These are phyloP conservation scores for Backusella macrospora DNA, from an alignment of 192 early-diverging fungal species.

Conservation along the genomic window DNA sequence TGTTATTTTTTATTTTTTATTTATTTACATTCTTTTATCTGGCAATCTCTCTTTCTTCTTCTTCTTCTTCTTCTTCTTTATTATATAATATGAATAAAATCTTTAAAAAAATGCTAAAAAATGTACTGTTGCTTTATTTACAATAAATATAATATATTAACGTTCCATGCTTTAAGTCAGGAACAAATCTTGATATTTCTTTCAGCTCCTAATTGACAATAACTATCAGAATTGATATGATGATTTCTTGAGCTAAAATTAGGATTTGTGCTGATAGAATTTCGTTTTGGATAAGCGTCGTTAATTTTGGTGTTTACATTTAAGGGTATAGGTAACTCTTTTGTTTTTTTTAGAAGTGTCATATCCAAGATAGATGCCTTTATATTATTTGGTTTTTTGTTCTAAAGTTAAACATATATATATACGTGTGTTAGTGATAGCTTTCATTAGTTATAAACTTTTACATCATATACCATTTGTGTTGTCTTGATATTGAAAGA, in stretches of 20 bases:
- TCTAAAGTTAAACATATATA: neutral
- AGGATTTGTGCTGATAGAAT: neutral
- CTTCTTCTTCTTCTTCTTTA: too few species aligned
- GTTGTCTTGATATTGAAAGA: too few species aligned
- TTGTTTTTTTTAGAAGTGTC: neutral
- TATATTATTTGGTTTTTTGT: neutral
- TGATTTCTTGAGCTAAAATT: neutral
- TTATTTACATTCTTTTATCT: too few species aligned
- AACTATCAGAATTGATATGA: neutral
- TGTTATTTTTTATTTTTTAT: too few species aligned
- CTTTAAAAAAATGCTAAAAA: neutral
- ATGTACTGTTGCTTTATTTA: neutral
- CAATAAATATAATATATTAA: neutral
- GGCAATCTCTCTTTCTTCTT: too few species aligned
- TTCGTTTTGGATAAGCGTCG: neutral
- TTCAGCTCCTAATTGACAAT: too few species aligned
- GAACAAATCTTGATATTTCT: neutral
- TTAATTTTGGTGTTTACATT: neutral
- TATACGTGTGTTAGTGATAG: too few species aligned
- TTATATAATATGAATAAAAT: too few species aligned
- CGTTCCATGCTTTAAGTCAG: neutral
- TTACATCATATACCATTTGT: too few species aligned
- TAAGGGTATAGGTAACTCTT: constrained; percentile 2
- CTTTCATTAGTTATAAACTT: too few species aligned
- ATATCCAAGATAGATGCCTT: neutral